phyloP scores from a whole-genome alignment of 495 filamentous ascomycete species.

The Aspergillus diversus region DNA sequence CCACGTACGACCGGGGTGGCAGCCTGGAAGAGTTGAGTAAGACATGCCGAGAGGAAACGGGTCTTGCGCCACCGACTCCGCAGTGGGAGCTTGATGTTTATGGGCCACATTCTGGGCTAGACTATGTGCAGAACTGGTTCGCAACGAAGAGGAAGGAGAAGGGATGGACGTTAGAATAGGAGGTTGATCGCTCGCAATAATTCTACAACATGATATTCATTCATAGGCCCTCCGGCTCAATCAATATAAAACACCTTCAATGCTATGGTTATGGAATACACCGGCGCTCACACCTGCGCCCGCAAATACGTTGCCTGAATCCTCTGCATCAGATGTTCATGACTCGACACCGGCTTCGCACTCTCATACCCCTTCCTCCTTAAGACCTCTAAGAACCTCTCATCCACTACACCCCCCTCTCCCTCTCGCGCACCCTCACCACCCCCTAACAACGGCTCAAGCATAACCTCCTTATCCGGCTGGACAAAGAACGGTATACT shows the following conservation, averaged over 20 bases:
- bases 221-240: neutral
- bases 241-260: neutral
- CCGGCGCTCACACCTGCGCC: neutral
- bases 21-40: conserved; percentile 35
- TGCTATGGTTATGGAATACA: neutral
- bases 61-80: conserved; percentile 35
- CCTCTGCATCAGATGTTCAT: conserved; percentile 4
- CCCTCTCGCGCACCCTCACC: neutral
- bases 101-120: conserved; percentile 37
- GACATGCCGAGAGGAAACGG: conserved; percentile 44
- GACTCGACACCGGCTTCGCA: conserved; percentile 1
- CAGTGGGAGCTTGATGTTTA: conserved; percentile 43
- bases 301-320: conserved; percentile 1
- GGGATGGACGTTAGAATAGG: conserved; percentile 27
- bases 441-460: neutral
- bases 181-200: neutral
- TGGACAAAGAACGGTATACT: conserved; percentile 4
- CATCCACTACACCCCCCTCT: neutral
- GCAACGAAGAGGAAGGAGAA: conserved; percentile 27
- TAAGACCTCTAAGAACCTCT: neutral
- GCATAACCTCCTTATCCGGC: neutral
- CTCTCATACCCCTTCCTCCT: conserved; percentile 3
- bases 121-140: conserved; percentile 43
- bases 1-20: conserved; percentile 46
- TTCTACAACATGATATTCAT: neutral